A percentile compares a stretch with the other conserved stretches of the same genome.
These are phyloP conservation scores for Calocera viscosa DNA, from an alignment of 768 basidiomycete genomes.

Conservation along the genomic window DNA sequence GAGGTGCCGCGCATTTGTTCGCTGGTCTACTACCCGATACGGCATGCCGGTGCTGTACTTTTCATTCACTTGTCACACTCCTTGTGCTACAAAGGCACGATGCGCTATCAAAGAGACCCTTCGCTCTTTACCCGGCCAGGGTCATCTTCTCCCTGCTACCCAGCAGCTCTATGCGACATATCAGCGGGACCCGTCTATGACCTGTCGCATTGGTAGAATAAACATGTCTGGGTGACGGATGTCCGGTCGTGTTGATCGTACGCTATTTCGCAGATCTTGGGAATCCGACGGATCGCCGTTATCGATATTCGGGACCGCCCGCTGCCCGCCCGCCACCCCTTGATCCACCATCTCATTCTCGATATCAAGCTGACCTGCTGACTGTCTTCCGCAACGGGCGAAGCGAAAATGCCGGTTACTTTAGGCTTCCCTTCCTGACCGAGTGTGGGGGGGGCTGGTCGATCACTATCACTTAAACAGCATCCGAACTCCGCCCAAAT, in stretches of 20 bases:
- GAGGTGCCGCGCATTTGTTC: neutral
- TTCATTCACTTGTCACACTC: neutral
- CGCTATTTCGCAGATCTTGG: neutral
- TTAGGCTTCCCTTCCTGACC: too few species aligned
- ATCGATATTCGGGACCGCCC: neutral
- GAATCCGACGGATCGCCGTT: neutral
- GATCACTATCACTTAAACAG: too few species aligned
- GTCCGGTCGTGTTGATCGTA: too few species aligned
- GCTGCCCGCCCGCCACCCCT: neutral
- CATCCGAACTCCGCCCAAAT: neutral
- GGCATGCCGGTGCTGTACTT: neutral
- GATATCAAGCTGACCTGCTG: neutral
- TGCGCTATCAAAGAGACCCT: too few species aligned
- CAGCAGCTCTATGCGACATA: neutral
- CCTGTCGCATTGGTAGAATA: neutral
- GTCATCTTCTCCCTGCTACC: neutral
- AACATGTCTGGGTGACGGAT: too few species aligned
- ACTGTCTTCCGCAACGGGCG: neutral
- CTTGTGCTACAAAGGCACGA: too few species aligned
- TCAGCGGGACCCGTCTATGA: neutral
- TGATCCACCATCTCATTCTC: neutral
- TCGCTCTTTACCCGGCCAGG: neutral
- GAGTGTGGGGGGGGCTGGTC: too few species aligned
- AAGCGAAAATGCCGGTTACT: neutral
- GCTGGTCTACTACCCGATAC: neutral